Base-by-base conservation (phyloP, 805 yeast genomes). In the Jamesozyma gamospora region DNA sequence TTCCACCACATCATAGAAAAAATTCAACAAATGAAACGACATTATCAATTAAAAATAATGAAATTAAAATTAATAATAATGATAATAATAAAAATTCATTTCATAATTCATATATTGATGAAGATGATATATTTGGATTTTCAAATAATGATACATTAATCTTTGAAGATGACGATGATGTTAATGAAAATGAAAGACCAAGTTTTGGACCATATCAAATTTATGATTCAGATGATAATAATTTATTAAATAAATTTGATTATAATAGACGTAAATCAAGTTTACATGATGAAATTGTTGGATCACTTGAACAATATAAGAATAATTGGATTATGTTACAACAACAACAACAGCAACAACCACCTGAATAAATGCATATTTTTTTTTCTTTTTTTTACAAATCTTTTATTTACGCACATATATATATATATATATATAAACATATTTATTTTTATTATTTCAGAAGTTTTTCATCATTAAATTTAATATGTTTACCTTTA, bases 1-100 rank as follows among this genome's bases (percentile, higher is more conserved):
- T 73, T 16, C 77, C 77, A 21, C 79, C 79, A 12, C 78, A 73
- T 49, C 76, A 71, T 42, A 63, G 79, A 48, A 60, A 67, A 39
- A 62, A 43, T 46, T 50, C 47, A 36, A 39, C 49, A 2, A 46
- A 49, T 26, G 62, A 56, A 29, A 50, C 54, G 11, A 47, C 51
- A 2, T 37, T 55, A 29, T 46, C 57, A 4, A 54, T 51, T 13
- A 37, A 48, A 7, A 40, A 46, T 31, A 52, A 55, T 37, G 41
- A 53, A 4, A 34, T 51, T 10, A 49, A 48, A 28, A 36, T 30
- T 12, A 24, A 33, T 24, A 15, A 19, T 7, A 26, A 10, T 17
- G 28, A 24, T 25, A n/a, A 15, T 10, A 21, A 8, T 6, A 12
- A 12, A 4, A 12, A 4, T 10, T 17, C 24, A 14, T 41, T 56